These are phyloP conservation scores for Collybia nuda DNA, from an alignment of 768 basidiomycete genomes.

Conservation along the genomic window DNA sequence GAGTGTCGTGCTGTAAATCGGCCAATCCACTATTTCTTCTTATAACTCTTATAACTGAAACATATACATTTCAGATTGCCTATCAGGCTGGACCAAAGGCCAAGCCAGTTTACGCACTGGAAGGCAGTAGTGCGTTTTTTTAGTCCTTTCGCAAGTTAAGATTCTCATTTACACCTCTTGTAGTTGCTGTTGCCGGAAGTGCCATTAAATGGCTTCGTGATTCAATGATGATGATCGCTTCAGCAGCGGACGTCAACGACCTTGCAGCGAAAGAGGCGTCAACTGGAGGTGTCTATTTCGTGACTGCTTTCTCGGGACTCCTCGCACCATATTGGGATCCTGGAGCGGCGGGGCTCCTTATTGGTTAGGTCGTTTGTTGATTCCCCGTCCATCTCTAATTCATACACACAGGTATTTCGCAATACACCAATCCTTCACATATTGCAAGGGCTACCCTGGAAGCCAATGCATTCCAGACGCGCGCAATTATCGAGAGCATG, in stretches of 20 bases:
- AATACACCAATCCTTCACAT: constrained; percentile 89
- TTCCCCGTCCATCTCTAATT: background rate
- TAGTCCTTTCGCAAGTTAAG: constrained; percentile 1
- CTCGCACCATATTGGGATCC: constrained; percentile 99
- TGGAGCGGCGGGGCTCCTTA: constrained; percentile 81
- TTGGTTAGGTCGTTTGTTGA: constrained; percentile 46
- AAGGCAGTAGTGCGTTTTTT: constrained; percentile 78
- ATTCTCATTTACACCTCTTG: background rate
- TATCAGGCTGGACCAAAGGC: constrained; percentile 81
- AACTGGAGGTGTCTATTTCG: constrained; percentile 93
- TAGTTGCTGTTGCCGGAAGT: constrained; percentile 92
- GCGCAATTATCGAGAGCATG: constrained; percentile 95
- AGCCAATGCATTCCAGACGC: constrained; percentile 94
- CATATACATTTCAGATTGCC: constrained; percentile 57
- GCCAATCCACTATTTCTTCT: too few species aligned
- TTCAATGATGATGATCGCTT: constrained; percentile 78
- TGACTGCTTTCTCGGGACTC: constrained; percentile 94
- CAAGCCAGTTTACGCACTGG: constrained; percentile 88
- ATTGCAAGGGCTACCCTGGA: constrained; percentile 95
- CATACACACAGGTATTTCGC: constrained; percentile 57
- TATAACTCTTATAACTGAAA: background rate
- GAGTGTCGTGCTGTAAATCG: constrained; percentile 14
- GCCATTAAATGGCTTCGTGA: constrained; percentile 98
- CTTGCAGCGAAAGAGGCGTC: constrained; percentile 76
- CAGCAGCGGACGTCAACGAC: constrained; percentile 81